These are phyloP conservation scores for Pouteria campechiana DNA, from an alignment of 179 eudicot genomes.

Conservation along the genomic window DNA sequence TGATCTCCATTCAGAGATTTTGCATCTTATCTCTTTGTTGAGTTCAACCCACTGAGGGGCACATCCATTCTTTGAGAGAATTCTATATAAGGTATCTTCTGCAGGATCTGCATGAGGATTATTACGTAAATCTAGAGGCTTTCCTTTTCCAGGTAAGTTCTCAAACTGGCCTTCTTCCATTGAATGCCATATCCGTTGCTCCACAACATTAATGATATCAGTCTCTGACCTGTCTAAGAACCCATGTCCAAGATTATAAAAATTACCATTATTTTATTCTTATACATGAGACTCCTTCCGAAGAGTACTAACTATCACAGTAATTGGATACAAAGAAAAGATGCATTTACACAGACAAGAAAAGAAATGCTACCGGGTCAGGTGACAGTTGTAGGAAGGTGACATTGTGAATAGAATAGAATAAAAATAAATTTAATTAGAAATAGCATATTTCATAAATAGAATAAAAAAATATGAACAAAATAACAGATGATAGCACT, in stretches of 20 bases:
- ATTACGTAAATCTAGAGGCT: slow-evolving; percentile 49
- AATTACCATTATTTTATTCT: background rate
- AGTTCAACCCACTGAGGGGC: slow-evolving; percentile 92
- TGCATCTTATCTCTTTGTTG: slow-evolving; percentile 61
- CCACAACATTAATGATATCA: slow-evolving; percentile 66
- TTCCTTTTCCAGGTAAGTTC: slow-evolving; percentile 82
- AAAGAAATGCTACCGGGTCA: too few species aligned
- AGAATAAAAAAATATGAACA: too few species aligned
- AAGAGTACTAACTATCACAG: too few species aligned
- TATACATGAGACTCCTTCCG: too few species aligned
- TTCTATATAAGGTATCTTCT: slow-evolving; percentile 74
- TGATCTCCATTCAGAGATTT: slow-evolving; percentile 47
- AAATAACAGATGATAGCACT: too few species aligned
- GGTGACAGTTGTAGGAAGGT: too few species aligned
- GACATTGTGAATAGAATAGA: too few species aligned
- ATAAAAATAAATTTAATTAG: too few species aligned
- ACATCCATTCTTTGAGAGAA: slow-evolving; percentile 69
- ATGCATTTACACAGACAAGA: too few species aligned
- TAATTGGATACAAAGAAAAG: too few species aligned
- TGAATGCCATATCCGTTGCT: slow-evolving; percentile 77
- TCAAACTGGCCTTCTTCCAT: slow-evolving; percentile 94
- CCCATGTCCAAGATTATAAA: background rate
- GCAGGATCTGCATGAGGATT: slow-evolving; percentile 92
- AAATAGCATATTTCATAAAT: too few species aligned
- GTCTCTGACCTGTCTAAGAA: slow-evolving; percentile 58